These are phyloP conservation scores for Xylariales sp. DNA, from an alignment of 2,329 filamentous ascomycete species.

Conservation along the genomic window DNA sequence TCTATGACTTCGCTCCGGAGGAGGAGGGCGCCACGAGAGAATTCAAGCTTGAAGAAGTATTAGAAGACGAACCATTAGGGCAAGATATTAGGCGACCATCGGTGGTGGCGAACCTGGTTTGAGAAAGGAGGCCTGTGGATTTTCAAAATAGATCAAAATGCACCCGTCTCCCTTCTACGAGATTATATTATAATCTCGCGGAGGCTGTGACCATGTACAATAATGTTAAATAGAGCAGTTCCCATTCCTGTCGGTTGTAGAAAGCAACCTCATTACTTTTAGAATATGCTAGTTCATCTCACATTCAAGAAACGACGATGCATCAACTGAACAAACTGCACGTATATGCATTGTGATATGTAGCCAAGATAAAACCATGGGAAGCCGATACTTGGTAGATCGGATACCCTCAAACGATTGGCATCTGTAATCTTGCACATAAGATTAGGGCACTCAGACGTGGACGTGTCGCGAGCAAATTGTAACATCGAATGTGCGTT, in stretches of 20 bases:
- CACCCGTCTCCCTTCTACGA: too few species aligned
- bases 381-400: slow-evolving; percentile 23
- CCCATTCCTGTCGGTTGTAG: too few species aligned
- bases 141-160: too few species aligned
- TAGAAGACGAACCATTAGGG: background rate
- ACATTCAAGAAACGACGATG: too few species aligned
- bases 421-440: slow-evolving; percentile 27
- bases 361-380: slow-evolving; percentile 30
- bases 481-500: slow-evolving; percentile 25
- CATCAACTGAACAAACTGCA: too few species aligned
- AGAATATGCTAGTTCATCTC: too few species aligned
- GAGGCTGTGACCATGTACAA: too few species aligned
- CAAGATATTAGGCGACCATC: background rate
- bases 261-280: too few species aligned
- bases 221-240: too few species aligned
- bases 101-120: too few species aligned
- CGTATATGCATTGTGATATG: slow-evolving; percentile 13
- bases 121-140: too few species aligned
- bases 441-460: slow-evolving; percentile 20
- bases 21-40: background rate
- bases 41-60: slow-evolving; percentile 3
- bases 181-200: too few species aligned
- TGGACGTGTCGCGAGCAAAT: slow-evolving; percentile 20
- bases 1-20: slow-evolving; percentile 16
- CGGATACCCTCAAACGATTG: slow-evolving; percentile 31